phyloP scores from a whole-genome alignment of 2,329 filamentous ascomycete genomes.

The Aureobasidium musti region DNA sequence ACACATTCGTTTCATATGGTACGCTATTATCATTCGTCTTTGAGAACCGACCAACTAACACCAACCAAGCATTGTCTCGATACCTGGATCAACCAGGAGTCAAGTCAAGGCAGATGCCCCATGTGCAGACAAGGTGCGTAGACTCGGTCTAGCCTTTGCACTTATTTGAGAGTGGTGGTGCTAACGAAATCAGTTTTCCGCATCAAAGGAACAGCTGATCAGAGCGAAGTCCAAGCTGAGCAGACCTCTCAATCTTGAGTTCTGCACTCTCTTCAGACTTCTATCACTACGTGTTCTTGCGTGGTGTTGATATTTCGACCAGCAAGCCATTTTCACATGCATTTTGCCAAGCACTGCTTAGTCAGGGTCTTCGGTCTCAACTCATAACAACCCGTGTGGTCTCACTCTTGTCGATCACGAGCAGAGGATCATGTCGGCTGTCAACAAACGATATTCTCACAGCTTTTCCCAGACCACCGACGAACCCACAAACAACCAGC shows the following conservation, averaged over 20 bases:
- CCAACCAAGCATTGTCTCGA: slow-evolving; percentile 79
- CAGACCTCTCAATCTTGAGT: slow-evolving; percentile 8
- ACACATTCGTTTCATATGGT: slow-evolving; percentile 99
- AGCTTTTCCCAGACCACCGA: slow-evolving; percentile 12
- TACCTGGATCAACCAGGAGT: slow-evolving; percentile 94
- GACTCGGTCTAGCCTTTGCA: not conserved
- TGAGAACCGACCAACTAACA: not conserved
- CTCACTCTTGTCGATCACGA: slow-evolving; percentile 16
- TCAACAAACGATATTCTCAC: slow-evolving; percentile 18
- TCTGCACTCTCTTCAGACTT: not conserved
- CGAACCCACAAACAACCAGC: not conserved
- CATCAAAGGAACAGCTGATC: slow-evolving; percentile 38
- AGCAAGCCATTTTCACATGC: slow-evolving; percentile 23
- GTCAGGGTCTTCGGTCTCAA: slow-evolving; percentile 20
- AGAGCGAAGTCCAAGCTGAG: slow-evolving; percentile 7
- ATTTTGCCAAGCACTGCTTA: slow-evolving; percentile 25
- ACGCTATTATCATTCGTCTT: slow-evolving; percentile 33
- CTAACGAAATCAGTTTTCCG: slow-evolving; percentile 34
- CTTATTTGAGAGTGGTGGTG: not conserved
- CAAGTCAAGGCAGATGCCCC: slow-evolving; percentile 88
- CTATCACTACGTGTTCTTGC: not conserved
- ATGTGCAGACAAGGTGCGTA: slow-evolving; percentile 81
- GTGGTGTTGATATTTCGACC: not conserved
- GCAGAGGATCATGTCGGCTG: slow-evolving; percentile 14
- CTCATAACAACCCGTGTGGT: slow-evolving; percentile 23